Evolutionary conservation across 73 alveolate species (phyloP).

Genomic region (Paramecium sexaurelia): DNA sequence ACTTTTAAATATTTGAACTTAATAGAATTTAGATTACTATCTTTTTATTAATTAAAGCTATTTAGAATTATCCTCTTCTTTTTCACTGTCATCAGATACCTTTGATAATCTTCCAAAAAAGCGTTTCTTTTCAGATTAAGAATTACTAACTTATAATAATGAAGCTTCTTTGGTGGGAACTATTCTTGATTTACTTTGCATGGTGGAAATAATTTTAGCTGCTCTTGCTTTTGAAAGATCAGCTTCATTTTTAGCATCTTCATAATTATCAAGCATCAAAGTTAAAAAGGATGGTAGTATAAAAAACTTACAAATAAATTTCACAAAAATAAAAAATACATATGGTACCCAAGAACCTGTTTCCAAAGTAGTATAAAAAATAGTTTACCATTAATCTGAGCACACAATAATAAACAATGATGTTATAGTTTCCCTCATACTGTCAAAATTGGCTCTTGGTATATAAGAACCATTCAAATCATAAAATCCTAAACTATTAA

Average conservation of each 20-base stretch:
- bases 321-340: not conserved
- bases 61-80: not conserved
- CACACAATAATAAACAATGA: not conserved
- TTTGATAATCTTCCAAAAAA: constrained; percentile 2
- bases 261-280: constrained; percentile 1
- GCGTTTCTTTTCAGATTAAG: not conserved
- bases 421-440: not conserved
- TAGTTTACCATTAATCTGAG: not conserved
- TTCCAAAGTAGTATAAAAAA: not conserved
- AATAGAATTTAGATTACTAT: not conserved
- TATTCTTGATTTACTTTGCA: not conserved
- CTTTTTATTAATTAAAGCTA: not conserved
- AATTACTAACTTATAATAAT: not conserved
- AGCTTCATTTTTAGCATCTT: constrained; percentile 20
- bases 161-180: not conserved
- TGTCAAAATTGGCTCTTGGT: not conserved
- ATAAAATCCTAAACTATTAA: not conserved
- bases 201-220: not conserved
- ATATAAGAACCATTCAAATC: not conserved
- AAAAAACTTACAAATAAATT: not conserved
- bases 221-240: not conserved
- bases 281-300: not conserved
- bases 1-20: not conserved
- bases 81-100: not conserved
- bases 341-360: not conserved